A percentile compares a stretch with the other conserved stretches of the same genome.
phyloP scores from a whole-genome alignment of 2,329 filamentous ascomycete genomes.

The Beauveria caledonica region DNA sequence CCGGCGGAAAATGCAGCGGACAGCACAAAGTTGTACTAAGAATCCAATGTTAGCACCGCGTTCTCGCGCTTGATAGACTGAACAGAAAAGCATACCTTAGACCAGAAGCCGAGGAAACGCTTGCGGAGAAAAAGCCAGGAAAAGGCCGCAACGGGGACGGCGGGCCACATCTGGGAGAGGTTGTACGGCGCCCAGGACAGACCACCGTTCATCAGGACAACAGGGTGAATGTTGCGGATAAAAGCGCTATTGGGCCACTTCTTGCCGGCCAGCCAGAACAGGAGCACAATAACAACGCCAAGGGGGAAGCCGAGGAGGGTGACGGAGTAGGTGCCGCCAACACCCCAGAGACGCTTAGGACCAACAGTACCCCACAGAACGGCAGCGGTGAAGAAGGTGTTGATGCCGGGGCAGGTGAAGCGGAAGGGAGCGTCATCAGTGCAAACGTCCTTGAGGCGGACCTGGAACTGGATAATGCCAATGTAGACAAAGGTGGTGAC shows the following conservation, averaged over 20 bases:
- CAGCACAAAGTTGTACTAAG: slow-evolving; percentile 29
- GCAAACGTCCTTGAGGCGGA: slow-evolving; percentile 29
- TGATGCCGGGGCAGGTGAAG: slow-evolving; percentile 29
- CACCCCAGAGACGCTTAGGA: slow-evolving; percentile 36
- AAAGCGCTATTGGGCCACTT: slow-evolving; percentile 24
- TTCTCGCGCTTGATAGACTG: background rate
- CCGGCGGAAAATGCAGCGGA: slow-evolving; percentile 35
- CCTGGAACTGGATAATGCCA: slow-evolving; percentile 33
- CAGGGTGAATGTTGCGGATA: slow-evolving; percentile 33
- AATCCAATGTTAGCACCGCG: background rate
- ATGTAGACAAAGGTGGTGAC: slow-evolving; percentile 38
- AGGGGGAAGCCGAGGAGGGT: slow-evolving; percentile 33
- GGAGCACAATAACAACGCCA: slow-evolving; percentile 26
- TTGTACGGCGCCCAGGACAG: slow-evolving; percentile 37
- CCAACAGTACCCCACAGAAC: slow-evolving; percentile 44
- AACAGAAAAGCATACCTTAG: slow-evolving; percentile 26
- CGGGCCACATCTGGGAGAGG: slow-evolving; percentile 36
- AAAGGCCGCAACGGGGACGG: slow-evolving; percentile 37
- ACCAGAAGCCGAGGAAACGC: slow-evolving; percentile 39
- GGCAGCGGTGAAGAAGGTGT: slow-evolving; percentile 30
- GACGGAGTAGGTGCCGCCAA: slow-evolving; percentile 23
- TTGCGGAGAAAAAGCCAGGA: slow-evolving; percentile 40
- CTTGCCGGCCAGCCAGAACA: slow-evolving; percentile 30
- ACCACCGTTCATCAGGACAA: slow-evolving; percentile 32
- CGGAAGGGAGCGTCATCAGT: slow-evolving; percentile 26